phyloP scores from a whole-genome alignment of 1,284 basidiomycete species.

The Ceratobasidium sp. region DNA sequence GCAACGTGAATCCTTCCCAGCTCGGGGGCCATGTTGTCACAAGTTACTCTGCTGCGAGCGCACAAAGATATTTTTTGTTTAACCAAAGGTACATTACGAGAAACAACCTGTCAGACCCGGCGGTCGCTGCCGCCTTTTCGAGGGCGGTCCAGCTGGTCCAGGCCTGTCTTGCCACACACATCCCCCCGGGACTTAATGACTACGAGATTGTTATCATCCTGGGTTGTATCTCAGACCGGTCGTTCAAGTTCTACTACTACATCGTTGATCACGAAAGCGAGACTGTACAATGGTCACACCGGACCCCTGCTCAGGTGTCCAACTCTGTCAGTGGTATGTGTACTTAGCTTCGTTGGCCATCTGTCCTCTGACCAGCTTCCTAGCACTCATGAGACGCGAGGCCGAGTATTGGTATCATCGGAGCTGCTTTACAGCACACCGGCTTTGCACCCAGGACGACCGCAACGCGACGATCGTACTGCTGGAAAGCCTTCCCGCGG shows the following conservation, averaged over 20 bases:
- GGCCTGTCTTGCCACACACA: not conserved
- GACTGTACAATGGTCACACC: not conserved
- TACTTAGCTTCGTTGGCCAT: not conserved
- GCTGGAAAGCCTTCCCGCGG: not conserved
- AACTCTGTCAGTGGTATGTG: not conserved
- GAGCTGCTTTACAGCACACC: constrained; percentile 1
- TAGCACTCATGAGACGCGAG: constrained; percentile 7
- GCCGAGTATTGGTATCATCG: constrained; percentile 36
- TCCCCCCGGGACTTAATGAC: not conserved
- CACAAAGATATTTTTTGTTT: not conserved
- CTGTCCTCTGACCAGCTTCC: not conserved
- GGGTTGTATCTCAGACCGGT: not conserved
- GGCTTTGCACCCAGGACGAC: constrained; percentile 10
- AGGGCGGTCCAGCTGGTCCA: not conserved
- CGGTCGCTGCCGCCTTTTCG: not conserved
- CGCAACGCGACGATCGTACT: not conserved
- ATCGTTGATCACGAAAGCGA: not conserved
- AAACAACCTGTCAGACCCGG: constrained; percentile 4
- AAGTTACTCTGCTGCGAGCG: not conserved
- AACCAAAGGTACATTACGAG: not conserved
- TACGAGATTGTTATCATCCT: constrained; percentile 4
- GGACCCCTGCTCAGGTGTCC: not conserved
- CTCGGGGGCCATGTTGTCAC: not conserved
- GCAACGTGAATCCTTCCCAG: too few relatives aligned
- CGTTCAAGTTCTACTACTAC: constrained; percentile 17